Conservation (phyloP, 768 basidiomycete species). For the Rubroboletus satanas region DNA sequence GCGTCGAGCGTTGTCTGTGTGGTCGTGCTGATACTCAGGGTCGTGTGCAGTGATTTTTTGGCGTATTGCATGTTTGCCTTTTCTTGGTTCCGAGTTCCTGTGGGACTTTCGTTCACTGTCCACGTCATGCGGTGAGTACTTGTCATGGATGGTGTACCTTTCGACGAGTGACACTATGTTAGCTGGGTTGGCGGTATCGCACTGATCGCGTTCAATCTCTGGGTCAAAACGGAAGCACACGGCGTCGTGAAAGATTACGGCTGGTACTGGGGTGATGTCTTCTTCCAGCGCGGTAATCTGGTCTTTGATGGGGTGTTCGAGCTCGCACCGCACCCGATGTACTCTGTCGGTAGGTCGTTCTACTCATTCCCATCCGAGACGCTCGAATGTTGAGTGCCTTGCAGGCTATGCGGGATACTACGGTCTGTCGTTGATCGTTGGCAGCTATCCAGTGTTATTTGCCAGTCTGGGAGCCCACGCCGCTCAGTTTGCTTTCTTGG, state of each 20-base stretch:
- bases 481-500: constrained; percentile 93
- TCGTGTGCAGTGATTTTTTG: constrained; percentile 72
- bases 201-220: constrained; percentile 91
- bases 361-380: not conserved
- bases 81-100: constrained; percentile 84
- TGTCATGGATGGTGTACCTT: not conserved
- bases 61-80: constrained; percentile 95
- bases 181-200: constrained; percentile 87
- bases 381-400: not conserved
- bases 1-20: constrained; percentile 26
- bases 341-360: constrained; percentile 64
- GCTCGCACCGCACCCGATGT: constrained; percentile 92
- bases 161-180: constrained; percentile 4
- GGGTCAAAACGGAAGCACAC: constrained; percentile 98
- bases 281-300: constrained; percentile 88
- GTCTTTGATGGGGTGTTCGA: constrained; percentile 99
- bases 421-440: constrained; percentile 86
- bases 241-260: constrained; percentile 97
- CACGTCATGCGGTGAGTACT: constrained; percentile 74
- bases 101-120: constrained; percentile 63
- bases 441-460: constrained; percentile 88
- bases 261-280: constrained; percentile 96
- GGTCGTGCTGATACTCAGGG: not conserved
- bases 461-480: constrained; percentile 93
- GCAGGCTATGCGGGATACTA: constrained; percentile 96